These are phyloP conservation scores for Suhomyces bokatorum DNA, from an alignment of 1,139 yeast genomes.

Conservation along the genomic window DNA sequence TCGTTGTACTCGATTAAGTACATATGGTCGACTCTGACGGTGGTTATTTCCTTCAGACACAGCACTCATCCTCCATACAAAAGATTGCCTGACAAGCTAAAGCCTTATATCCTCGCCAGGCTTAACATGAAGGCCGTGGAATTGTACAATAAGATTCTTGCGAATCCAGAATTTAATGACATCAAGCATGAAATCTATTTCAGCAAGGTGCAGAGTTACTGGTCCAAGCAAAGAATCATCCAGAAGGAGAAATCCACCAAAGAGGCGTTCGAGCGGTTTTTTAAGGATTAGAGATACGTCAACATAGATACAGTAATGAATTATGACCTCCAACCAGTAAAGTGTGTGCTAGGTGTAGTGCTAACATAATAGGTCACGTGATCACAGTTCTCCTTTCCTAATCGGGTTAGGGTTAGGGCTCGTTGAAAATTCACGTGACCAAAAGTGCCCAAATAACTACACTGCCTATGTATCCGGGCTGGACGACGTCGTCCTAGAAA, in stretches of 20 bases:
- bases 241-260: conserved; percentile 19
- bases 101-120: conserved; percentile 19
- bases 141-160: conserved; percentile 18
- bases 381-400: conserved; percentile 7
- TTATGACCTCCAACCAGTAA: not conserved
- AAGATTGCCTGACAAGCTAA: conserved; percentile 21
- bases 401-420: conserved; percentile 19
- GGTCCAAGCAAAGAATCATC: conserved; percentile 21
- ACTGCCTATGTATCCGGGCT: not conserved
- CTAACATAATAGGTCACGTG: not conserved
- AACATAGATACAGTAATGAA: conserved; percentile 4
- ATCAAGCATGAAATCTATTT: conserved; percentile 18
- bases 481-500: too few species aligned
- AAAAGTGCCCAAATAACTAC: not conserved
- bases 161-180: conserved; percentile 14
- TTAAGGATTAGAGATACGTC: conserved; percentile 8
- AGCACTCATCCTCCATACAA: conserved; percentile 19
- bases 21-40: conserved; percentile 17
- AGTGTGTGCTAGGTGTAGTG: too few species aligned
- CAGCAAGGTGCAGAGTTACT: conserved; percentile 23
- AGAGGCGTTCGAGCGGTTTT: conserved; percentile 20
- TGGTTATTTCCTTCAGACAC: conserved; percentile 19
- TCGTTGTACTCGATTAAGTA: conserved; percentile 20
- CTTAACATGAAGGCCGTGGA: conserved; percentile 21
- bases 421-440: conserved; percentile 14